These are phyloP conservation scores for Penicillium verrucosum DNA, from an alignment of 2,329 filamentous ascomycete genomes.

Conservation along the genomic window DNA sequence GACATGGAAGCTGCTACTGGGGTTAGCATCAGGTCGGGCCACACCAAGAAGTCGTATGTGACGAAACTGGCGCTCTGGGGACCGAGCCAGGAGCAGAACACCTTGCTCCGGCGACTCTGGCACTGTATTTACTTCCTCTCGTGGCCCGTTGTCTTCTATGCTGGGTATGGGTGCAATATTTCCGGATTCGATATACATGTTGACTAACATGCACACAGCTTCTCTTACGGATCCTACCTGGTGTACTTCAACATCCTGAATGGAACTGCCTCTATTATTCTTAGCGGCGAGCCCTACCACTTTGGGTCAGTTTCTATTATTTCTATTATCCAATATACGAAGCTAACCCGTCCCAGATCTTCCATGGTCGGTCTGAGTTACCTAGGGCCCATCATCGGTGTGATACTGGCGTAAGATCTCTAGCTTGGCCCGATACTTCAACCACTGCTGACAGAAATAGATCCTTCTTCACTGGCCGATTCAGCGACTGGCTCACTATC, in stretches of 20 bases:
- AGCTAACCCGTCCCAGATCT: slow-evolving; percentile 26
- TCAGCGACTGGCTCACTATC: slow-evolving; percentile 41
- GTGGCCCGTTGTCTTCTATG: slow-evolving; percentile 42
- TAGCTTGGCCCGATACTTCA: not conserved
- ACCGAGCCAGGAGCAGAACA: slow-evolving; percentile 29
- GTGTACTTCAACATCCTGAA: slow-evolving; percentile 43
- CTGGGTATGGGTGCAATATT: slow-evolving; percentile 24
- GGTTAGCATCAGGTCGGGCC: slow-evolving; percentile 14
- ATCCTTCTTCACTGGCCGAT: slow-evolving; percentile 38
- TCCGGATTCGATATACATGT: not conserved
- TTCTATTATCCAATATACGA: too few relatives aligned
- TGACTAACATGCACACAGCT: slow-evolving; percentile 21
- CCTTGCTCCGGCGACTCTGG: slow-evolving; percentile 32
- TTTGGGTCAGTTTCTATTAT: slow-evolving; percentile 27
- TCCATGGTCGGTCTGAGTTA: slow-evolving; percentile 42
- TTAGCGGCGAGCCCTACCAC: slow-evolving; percentile 36
- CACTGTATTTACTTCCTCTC: slow-evolving; percentile 36
- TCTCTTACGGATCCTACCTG: slow-evolving; percentile 41
- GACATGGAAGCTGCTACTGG: slow-evolving; percentile 13
- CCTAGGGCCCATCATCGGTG: slow-evolving; percentile 36
- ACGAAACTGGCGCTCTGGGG: slow-evolving; percentile 34
- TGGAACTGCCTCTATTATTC: slow-evolving; percentile 38
- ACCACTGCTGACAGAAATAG: slow-evolving; percentile 15
- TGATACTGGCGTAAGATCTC: slow-evolving; percentile 27
- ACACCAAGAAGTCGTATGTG: slow-evolving; percentile 33